phyloP scores from a whole-genome alignment of 768 basidiomycete genomes.

The Hydnum rufescens region DNA sequence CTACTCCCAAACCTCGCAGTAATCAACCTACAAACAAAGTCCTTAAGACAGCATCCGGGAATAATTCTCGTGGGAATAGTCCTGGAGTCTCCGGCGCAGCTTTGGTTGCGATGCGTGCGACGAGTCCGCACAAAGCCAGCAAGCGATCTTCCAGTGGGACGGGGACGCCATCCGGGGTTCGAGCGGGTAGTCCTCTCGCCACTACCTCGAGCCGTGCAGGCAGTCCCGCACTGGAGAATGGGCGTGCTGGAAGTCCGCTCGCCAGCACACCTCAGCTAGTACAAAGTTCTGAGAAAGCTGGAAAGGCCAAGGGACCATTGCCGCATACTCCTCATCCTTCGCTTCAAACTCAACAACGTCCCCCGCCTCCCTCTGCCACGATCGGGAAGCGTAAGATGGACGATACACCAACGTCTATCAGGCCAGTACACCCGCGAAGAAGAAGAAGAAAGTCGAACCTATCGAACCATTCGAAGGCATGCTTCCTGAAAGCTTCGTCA shows the following conservation, averaged over 20 bases:
- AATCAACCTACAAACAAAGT: constrained; percentile 24
- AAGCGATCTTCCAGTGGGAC: constrained; percentile 13
- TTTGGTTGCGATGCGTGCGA: constrained; percentile 64
- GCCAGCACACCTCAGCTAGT: too few relatives aligned
- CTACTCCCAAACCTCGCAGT: constrained; percentile 9
- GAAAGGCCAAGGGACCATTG: too few relatives aligned
- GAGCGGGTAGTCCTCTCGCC: constrained; percentile 38
- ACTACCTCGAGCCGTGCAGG: constrained; percentile 17
- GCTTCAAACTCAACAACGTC: not conserved
- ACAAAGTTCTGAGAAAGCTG: too few relatives aligned
- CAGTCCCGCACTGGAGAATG: constrained; percentile 15
- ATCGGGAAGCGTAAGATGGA: not conserved
- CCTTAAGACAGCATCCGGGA: constrained; percentile 24
- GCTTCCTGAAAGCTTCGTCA: constrained; percentile 1
- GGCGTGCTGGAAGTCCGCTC: constrained; percentile 12
- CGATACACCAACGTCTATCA: not conserved
- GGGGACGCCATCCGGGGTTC: constrained; percentile 20
- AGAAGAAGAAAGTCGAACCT: constrained; percentile 21
- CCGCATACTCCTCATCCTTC: too few relatives aligned
- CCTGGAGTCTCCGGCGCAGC: constrained; percentile 30
- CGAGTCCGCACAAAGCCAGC: constrained; percentile 42
- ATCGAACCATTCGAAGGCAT: constrained; percentile 3
- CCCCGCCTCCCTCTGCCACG: constrained; percentile 4
- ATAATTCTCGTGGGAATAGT: constrained; percentile 11
- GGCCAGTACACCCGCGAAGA: constrained; percentile 17